phyloP scores from a whole-genome alignment of 208 protist species.

The Pavlovales sp. region DNA sequence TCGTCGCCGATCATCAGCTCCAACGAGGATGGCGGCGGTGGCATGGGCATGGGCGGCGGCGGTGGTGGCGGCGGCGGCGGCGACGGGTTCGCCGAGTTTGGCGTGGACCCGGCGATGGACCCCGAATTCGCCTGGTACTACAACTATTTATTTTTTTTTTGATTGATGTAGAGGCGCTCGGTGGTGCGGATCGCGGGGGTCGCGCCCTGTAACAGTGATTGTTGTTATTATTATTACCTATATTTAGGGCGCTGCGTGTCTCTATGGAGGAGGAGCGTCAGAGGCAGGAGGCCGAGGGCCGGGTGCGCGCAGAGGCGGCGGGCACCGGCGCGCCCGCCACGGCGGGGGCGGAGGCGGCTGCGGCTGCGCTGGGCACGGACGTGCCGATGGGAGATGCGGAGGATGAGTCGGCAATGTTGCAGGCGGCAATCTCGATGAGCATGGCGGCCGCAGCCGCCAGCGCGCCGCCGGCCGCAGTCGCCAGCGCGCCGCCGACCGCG shows the following conservation, averaged over 20 bases:
- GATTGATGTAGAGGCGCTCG: background rate
- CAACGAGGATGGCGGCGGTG: slow-evolving; percentile 16
- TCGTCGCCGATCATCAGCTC: slow-evolving; percentile 75
- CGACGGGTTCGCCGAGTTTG: slow-evolving; percentile 66
- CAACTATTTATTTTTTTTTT: slow-evolving; percentile 6
- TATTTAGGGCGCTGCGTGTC: slow-evolving; percentile 79
- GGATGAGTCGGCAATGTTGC: slow-evolving; percentile 22
- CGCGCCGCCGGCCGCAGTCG: background rate
- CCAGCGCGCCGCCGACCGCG: background rate
- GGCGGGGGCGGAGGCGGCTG: background rate
- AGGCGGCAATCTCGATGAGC: slow-evolving; percentile 23
- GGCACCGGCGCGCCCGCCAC: background rate
- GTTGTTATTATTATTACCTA: too few species aligned
- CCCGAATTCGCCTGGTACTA: slow-evolving; percentile 89
- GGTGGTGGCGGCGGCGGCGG: slow-evolving; percentile 8
- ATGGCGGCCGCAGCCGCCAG: background rate
- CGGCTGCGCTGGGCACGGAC: background rate
- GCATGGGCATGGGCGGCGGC: slow-evolving; percentile 31
- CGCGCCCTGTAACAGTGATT: too few species aligned
- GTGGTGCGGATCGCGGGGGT: too few species aligned
- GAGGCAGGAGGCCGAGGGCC: slow-evolving; percentile 62
- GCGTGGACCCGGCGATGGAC: slow-evolving; percentile 80
- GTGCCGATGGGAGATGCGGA: background rate
- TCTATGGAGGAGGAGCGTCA: slow-evolving; percentile 82
- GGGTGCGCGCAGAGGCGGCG: background rate